Evolutionary conservation across 441 rosid species (phyloP).

Genomic region (Croton laevigatus): DNA sequence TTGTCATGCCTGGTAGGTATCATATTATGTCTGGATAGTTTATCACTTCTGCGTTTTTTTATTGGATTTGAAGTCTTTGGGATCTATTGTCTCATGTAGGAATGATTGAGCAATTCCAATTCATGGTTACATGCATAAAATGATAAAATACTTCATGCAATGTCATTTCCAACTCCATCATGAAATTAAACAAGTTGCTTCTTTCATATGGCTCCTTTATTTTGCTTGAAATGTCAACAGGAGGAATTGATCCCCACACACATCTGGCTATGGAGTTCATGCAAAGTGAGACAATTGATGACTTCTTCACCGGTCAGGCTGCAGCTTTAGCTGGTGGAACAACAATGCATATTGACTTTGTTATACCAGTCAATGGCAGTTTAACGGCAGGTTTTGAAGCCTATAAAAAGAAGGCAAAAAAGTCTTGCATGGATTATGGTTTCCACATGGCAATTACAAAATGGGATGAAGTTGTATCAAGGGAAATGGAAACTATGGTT

Average conservation of each 20-base stretch:
- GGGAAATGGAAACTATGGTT: conserved; percentile 87
- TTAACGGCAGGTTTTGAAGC: conserved; percentile 69
- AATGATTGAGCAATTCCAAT: conserved; percentile 5
- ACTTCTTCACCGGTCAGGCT: conserved; percentile 96
- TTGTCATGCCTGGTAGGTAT: conserved; percentile 84
- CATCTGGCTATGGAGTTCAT: conserved; percentile 81
- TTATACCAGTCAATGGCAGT: conserved; percentile 76
- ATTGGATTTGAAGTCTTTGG: neutral
- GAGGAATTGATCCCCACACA: conserved; percentile 97
- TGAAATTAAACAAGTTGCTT: conserved; percentile 8
- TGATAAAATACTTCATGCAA: neutral
- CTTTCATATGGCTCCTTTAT: conserved; percentile 1
- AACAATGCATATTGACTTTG: conserved; percentile 96
- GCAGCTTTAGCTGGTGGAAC: conserved; percentile 99
- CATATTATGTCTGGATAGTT: neutral
- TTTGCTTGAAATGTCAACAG: conserved; percentile 34
- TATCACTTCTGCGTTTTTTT: conserved; percentile 1
- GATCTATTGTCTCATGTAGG: neutral
- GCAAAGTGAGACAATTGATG: conserved; percentile 75
- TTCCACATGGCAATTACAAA: conserved; percentile 94
- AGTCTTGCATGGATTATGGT: conserved; percentile 92
- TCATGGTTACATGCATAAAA: neutral
- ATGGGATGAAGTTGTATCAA: conserved; percentile 78
- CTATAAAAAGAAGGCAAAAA: conserved; percentile 65
- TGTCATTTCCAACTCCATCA: neutral